Evolutionary conservation across 768 basidiomycete species (phyloP), one percentile per base, ranked within the genome.

Genomic region (Candolleomyces aberdarensis): DNA sequence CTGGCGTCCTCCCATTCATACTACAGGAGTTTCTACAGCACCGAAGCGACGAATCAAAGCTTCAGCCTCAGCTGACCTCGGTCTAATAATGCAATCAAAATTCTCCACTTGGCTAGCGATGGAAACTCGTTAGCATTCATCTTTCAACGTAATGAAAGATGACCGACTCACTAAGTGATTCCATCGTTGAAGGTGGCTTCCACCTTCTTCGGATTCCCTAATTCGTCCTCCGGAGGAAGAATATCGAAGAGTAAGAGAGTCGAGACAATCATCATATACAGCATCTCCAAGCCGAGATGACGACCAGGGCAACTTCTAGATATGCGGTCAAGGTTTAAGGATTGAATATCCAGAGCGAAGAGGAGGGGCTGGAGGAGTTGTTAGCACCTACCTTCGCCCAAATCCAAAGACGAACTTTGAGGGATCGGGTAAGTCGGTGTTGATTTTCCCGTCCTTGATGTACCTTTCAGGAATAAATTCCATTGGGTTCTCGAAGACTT

Each of bases 351-450:
- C 19, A 9, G 22, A 15, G 5, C 19, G 36, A n/a, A n/a, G n/a
- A n/a, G n/a, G n/a, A n/a, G n/a, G n/a, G n/a, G n/a, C 8, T 17
- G 39, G 43, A 47, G 20, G 48, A 17, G 49, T 41, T 3, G 29
- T 41, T 3, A 3, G 32, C 20, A 10, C 51, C 7, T 29, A 60
- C 58, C 51, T n/a, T 22, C 58, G 5, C 1, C 58, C 58, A 52
- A 40, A 60, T 15, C 75, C 73, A 59, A 75, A 76, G 29, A 67
- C 69, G 20, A 68, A 67, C 29, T 60, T 56, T 19, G 60, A 65
- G 5, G 74, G 72, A 54, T 72, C 63, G 47, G 65, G 65, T 10
- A 64, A 63, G 39, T 67, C 32, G 1, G 56, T 20, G 11, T 51
- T 47, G 3, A 58, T 70, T 65, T 56, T 50, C 22, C 54, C 50